Base-by-base conservation (phyloP, 106 monocot genomes). In the Posidonia australis region DNA sequence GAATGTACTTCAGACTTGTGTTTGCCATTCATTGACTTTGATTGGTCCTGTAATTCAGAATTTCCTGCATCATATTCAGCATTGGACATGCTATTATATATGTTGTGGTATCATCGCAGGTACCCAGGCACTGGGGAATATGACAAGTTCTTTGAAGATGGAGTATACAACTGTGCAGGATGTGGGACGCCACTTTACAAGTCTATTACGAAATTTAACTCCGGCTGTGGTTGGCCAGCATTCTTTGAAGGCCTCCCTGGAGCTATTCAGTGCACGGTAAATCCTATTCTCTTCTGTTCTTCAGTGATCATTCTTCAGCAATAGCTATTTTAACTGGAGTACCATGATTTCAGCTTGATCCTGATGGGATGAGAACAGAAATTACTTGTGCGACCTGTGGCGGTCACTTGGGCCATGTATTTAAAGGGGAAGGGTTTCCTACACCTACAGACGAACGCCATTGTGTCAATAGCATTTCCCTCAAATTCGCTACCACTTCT, bases 141-240 rank as follows among this genome's bases (percentile, higher is more conserved):
- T 28, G 76, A 92, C 70, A 88, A 92, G 73, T 80, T 80, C 54
- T 84, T 62, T 20, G 76, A 31, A 0, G 88, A 88, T 9, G 92
- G 92, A 5, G 58, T 78, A 24, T 92, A 92, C 47, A 47, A 48
- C 10, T 92, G 92, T 64, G 85, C 85, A 25, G 92, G 88, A 36
- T 92, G 92, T 54, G 73, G 79, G 4, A 82, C 87, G 16, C 84
- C 92, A 0, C 69, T 92, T 0, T 88, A 92, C 69, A 84, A 84
- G 66, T 92, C 92, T 1, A 76, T 68, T 24, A 82, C 84, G 16
- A 92, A 92, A 62, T 92, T 92, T 55, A 67, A 90, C 57, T 86
- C 90, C n/a, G 90, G 90, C n/a, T 90, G 86, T 54, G 86, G 90
- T 4, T 92, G 92, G 92, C 87, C 92, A 28, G 92, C 87, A 18